Conservation (phyloP, 106 monocot species). For the Phalaenopsis equestris region DNA sequence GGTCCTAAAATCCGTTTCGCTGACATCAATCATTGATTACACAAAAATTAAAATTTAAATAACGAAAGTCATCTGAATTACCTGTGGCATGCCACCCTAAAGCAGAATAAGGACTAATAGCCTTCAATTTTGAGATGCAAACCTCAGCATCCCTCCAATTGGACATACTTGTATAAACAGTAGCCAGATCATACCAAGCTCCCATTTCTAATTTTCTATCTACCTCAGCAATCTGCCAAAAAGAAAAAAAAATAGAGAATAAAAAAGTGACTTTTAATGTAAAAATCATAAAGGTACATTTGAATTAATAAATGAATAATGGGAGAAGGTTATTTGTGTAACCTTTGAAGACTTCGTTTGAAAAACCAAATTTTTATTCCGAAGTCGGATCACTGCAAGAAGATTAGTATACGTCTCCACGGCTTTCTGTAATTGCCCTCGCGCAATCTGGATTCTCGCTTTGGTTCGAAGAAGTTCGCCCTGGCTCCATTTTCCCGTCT, state of each 20-base stretch:
- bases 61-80: conserved; percentile 6
- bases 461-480: conserved; percentile 55
- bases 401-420: conserved; percentile 65
- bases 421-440: conserved; percentile 51
- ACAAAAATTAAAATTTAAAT: background rate
- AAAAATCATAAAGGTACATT: background rate
- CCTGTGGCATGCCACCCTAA: conserved; percentile 69
- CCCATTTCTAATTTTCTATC: conserved; percentile 56
- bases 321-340: background rate
- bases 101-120: conserved; percentile 50
- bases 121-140: conserved; percentile 63
- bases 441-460: conserved; percentile 74
- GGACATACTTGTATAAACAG: conserved; percentile 53
- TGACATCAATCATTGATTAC: background rate
- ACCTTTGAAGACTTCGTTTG: conserved; percentile 50
- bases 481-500: conserved; percentile 72
- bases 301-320: background rate
- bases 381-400: conserved; percentile 62
- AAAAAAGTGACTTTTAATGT: background rate
- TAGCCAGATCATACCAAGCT: conserved; percentile 80
- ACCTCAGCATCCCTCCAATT: conserved; percentile 74
- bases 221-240: conserved; percentile 10
- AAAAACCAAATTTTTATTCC: conserved; percentile 38
- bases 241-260: background rate
- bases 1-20: background rate